Evolutionary conservation across 331 rosid genomes (phyloP).

Genomic region (Erythrophleum ivorense): DNA sequence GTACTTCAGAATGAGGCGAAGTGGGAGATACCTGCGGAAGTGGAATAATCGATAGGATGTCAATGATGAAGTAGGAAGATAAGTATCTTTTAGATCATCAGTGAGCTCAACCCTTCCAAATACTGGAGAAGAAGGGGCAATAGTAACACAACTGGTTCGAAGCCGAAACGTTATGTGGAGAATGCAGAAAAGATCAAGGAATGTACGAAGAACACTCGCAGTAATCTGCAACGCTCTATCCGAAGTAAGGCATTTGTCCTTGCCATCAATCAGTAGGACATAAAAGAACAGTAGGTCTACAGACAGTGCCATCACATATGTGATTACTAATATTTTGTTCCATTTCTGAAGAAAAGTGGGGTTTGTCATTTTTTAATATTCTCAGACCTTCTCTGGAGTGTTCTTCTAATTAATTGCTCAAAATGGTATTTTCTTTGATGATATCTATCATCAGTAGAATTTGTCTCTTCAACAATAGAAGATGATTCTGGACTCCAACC

Average conservation of each 20-base stretch:
- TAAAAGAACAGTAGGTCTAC: constrained; percentile 84
- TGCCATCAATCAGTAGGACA: constrained; percentile 51
- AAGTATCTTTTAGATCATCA: no score
- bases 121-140: no score
- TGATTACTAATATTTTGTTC: constrained; percentile 77
- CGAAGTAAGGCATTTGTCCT: constrained; percentile 42
- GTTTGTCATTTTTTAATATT: constrained; percentile 39
- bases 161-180: constrained; percentile 75
- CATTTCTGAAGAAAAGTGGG: constrained; percentile 64
- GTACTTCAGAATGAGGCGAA: not conserved
- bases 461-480: no score
- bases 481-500: no score
- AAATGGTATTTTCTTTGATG: no score
- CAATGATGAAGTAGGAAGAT: constrained; percentile 53
- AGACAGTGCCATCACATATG: constrained; percentile 74
- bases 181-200: constrained; percentile 71
- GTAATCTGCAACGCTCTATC: constrained; percentile 49
- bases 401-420: no score
- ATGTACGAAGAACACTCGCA: constrained; percentile 73
- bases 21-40: constrained; percentile 80
- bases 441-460: no score
- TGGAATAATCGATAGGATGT: constrained; percentile 82
- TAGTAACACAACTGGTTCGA: constrained; percentile 66
- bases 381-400: constrained; percentile 28
- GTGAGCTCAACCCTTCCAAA: no score